These are phyloP conservation scores for Hypoxylon sp. DNA, from an alignment of 2,329 filamentous ascomycete species.

Conservation along the genomic window DNA sequence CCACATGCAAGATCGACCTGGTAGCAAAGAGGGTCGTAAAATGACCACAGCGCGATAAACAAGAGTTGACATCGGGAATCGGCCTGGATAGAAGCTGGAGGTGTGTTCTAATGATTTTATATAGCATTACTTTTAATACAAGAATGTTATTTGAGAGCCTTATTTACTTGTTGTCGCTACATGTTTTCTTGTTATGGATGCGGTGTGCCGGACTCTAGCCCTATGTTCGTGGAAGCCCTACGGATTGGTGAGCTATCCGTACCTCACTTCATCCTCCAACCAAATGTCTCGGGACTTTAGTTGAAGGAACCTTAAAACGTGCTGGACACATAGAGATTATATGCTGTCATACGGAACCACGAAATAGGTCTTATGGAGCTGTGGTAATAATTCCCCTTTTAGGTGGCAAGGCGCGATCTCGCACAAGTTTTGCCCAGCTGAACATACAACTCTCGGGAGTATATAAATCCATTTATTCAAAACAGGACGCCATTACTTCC, in stretches of 20 bases:
- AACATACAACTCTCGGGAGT: conserved; percentile 4
- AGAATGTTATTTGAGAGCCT: background rate
- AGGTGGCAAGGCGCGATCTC: conserved; percentile 35
- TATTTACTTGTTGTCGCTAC: background rate
- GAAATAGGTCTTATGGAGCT: conserved; percentile 1
- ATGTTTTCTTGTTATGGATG: background rate
- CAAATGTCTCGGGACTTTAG: background rate
- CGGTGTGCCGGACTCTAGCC: background rate
- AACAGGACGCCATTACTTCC: background rate
- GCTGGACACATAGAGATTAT: conserved; percentile 17
- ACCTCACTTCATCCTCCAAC: background rate
- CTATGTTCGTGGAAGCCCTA: background rate
- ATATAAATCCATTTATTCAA: conserved; percentile 5
- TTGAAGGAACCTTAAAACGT: conserved; percentile 9
- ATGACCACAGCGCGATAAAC: background rate
- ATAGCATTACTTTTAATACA: no score
- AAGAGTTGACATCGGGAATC: background rate
- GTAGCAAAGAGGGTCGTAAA: background rate
- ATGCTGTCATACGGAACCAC: conserved; percentile 2
- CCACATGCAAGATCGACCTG: background rate
- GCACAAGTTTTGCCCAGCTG: conserved; percentile 19
- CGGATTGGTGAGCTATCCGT: background rate
- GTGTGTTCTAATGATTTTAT: background rate
- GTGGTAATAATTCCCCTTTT: conserved; percentile 28
- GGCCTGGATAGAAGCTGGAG: background rate